Base-by-base conservation (phyloP, 257 asterid genomes). In the Penstemon barbatus region DNA sequence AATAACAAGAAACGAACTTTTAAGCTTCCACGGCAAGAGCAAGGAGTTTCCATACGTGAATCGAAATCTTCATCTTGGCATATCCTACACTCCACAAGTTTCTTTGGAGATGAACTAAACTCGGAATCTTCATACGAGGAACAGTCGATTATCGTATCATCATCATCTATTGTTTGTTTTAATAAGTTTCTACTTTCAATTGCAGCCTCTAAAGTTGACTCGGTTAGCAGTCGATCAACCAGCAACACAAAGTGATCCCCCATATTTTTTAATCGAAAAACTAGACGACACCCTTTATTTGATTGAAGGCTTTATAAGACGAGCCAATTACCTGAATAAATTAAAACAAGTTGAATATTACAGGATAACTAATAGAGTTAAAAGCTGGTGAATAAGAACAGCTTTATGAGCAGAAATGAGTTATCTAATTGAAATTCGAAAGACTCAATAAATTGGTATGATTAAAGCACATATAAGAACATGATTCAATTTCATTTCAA, bases 211-310 rank as follows among this genome's bases (percentile, higher is more conserved):
- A 93, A 75, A 60, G 97, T 93, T 1, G 99, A 90, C 73, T 87
- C 99, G 0, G 99, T 93, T 38, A 93, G 89, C 88, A 93, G 80
- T 1, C 96, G 95, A 85, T 90, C 99, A 6, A 93, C 99, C 73
- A 93, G 84, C 83, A 93, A 78, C 68, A 90, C 97, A 71, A 93
- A 90, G 74, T 93, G 99, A 83, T 93, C 99, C 60, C 97, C 99
- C 99, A 93, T 49, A 3, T 89, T 57, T 38, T 25, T 79, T n/a
- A 5, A 55, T 65, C 54, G 10, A 48, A 65, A 15, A 68, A 46
- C 10, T 11, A 25, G 33, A 25, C 0, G 33, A 25, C 33, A 25
- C 33, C 33, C 33, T 25, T 25, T 1, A 25, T 2, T 25, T 2
- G 33, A 25, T 25, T 44, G 36, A 50, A 41, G 61, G 44, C 55